Evolutionary conservation across 1,284 basidiomycete species (phyloP), one percentile per base, ranked within the genome.

Genomic region (Flammula alnicola): DNA sequence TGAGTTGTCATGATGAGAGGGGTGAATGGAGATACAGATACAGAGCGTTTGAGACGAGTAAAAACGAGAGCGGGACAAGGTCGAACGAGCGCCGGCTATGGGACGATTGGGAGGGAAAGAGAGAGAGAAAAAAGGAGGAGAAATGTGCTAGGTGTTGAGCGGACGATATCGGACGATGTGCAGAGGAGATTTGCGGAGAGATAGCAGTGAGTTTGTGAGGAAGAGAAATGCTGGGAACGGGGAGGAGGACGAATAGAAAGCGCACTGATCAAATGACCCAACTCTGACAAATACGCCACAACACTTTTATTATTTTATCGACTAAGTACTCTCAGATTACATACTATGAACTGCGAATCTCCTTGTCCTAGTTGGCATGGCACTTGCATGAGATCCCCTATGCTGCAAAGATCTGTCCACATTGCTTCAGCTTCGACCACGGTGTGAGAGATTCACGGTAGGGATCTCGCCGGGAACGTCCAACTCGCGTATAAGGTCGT

Each of bases 1-100:
- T 89, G 85, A 54, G 83, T 83, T 56, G 86, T 77, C 88, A 91
- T 89, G 61, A 63, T 65, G 56, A 44, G 42, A 49, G 38, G 20
- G 49, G 48, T 37, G 25, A 32, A 30, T 43, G 50, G 51, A 44
- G 49, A 51, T 50, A 52, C 49, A 46, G 54, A 56, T 43, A 54
- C 52, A 56, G 55, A 51, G 49, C 48, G 58, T 50, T 48, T 46
- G 35, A 46, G 52, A 48, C 52, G 51, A 48, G 52, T 45, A 44
- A 36, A 55, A 16, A 32, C 44, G 51, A 23, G 49, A 45, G 49
- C 22, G 29, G 30, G 47, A 32, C 43, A 41, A 26, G 47, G 45
- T 44, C 37, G 43, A 39, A 45, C 36, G 44, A 46, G 47, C 36
- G 31, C 25, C n/a, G 38, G 44, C 52, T 47, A 47, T 36, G 41